Evolutionary conservation across 2,329 filamentous ascomycete genomes (phyloP).

Genomic region (Eutypella sp.): DNA sequence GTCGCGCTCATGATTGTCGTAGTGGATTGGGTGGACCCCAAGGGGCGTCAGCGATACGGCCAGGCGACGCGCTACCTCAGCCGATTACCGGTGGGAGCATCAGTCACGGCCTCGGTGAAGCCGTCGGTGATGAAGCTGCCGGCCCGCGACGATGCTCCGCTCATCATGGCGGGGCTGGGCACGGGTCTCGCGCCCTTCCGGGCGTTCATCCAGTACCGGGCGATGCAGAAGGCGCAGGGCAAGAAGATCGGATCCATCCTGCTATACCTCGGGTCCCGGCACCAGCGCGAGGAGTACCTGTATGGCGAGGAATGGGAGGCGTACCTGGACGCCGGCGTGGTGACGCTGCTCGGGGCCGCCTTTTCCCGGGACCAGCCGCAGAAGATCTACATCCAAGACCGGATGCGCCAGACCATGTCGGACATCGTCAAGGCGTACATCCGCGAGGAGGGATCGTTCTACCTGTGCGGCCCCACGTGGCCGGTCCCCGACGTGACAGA

Average conservation of each 20-base stretch:
- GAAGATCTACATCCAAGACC: constrained; percentile 99
- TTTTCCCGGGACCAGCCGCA: constrained; percentile 96
- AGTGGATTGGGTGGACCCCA: constrained; percentile 88
- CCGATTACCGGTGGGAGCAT: constrained; percentile 65
- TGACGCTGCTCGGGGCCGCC: constrained; percentile 86
- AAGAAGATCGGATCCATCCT: constrained; percentile 91
- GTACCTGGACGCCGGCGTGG: constrained; percentile 90
- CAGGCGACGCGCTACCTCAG: constrained; percentile 91
- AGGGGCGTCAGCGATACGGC: constrained; percentile 83
- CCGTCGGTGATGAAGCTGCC: constrained; percentile 99
- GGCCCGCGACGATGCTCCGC: constrained; percentile 74
- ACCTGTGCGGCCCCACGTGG: constrained; percentile 97
- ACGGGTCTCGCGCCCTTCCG: constrained; percentile 98
- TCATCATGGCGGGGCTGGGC: constrained; percentile 99
- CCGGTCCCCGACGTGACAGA: constrained; percentile 94
- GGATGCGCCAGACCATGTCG: constrained; percentile 82
- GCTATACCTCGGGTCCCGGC: constrained; percentile 92
- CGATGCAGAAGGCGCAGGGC: constrained; percentile 95
- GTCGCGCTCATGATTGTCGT: constrained; percentile 96
- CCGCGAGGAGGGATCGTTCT: constrained; percentile 84
- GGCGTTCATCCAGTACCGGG: constrained; percentile 95
- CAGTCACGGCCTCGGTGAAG: constrained; percentile 91
- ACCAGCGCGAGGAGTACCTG: constrained; percentile 97
- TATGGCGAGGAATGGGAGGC: constrained; percentile 99
- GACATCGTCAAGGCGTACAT: constrained; percentile 86